Evolutionary conservation across 1,139 yeast genomes (phyloP).

Genomic region (Sugiyamaella novakii): DNA sequence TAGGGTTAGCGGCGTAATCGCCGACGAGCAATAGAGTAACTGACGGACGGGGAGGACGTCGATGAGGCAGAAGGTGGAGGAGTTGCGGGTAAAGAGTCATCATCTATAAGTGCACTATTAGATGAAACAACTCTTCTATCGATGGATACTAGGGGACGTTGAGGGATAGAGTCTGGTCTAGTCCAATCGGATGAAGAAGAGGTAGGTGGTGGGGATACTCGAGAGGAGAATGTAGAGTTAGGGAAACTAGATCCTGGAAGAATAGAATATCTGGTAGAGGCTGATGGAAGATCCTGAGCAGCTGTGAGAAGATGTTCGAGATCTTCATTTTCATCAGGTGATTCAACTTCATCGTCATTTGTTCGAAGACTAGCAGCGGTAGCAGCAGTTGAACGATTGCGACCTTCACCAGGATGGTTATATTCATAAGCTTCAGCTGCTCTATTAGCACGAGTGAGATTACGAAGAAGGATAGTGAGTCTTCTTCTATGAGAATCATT

Average conservation of each 20-base stretch:
- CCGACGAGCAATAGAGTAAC: no score
- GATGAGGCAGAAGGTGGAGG: no score
- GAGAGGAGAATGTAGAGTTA: not conserved
- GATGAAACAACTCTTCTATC: constrained; percentile 8
- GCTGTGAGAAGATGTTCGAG: not conserved
- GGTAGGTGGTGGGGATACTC: constrained; percentile 3
- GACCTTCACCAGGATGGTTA: not conserved
- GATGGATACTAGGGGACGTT: constrained; percentile 11
- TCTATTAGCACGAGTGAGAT: constrained; percentile 3
- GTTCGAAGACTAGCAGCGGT: not conserved
- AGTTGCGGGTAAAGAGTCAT: constrained; percentile 5
- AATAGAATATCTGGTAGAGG: constrained; percentile 1
- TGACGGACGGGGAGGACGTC: no score
- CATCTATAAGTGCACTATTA: constrained; percentile 4
- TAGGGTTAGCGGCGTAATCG: no score
- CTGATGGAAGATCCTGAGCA: not conserved
- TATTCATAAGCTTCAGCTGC: not conserved
- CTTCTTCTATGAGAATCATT: constrained; percentile 4
- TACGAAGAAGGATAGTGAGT: constrained; percentile 6
- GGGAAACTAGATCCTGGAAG: constrained; percentile 13
- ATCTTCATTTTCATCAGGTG: not conserved
- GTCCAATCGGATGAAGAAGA: constrained; percentile 9
- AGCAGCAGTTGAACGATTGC: not conserved
- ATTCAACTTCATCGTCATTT: not conserved
- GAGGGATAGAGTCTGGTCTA: constrained; percentile 16